Conservation (phyloP, 2,329 filamentous ascomycete species). For the Colletotrichum destructivum region DNA sequence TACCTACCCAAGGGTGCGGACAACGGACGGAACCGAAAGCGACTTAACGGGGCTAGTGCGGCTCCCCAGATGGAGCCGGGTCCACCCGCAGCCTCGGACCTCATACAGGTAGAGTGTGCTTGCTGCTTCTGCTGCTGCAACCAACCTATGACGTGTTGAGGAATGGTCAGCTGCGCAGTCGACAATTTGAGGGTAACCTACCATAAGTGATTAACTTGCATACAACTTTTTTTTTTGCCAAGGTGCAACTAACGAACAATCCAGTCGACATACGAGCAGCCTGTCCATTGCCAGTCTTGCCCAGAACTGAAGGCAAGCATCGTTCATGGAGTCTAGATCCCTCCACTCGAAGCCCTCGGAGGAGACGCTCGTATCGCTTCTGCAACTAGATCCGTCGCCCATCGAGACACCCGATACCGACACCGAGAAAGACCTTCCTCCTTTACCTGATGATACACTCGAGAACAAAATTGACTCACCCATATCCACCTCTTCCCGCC, state of each 20-base stretch:
- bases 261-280: not conserved
- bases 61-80: not conserved
- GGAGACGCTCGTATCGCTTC: constrained; percentile 44
- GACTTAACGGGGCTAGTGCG: not conserved
- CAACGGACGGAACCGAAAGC: not conserved
- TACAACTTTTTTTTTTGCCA: not conserved
- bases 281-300: not conserved
- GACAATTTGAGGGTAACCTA: not conserved
- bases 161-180: constrained; percentile 23
- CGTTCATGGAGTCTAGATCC: constrained; percentile 37
- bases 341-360: constrained; percentile 41
- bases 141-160: constrained; percentile 35
- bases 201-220: not conserved
- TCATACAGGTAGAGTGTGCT: not conserved
- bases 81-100: constrained; percentile 3
- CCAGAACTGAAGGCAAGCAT: not conserved
- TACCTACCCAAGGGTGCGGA: too few relatives aligned
- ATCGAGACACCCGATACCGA: constrained; percentile 71
- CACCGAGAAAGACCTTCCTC: constrained; percentile 63
- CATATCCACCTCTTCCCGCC: constrained; percentile 61
- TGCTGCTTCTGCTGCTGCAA: constrained; percentile 11
- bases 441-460: constrained; percentile 55
- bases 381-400: constrained; percentile 44
- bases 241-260: not conserved
- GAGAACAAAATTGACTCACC: constrained; percentile 51